Percentiles rank a stretch among this genome's conserved stretches.
Evolutionary conservation across 805 yeast genomes (phyloP).

Genomic region (Ogataea ramenticola): DNA sequence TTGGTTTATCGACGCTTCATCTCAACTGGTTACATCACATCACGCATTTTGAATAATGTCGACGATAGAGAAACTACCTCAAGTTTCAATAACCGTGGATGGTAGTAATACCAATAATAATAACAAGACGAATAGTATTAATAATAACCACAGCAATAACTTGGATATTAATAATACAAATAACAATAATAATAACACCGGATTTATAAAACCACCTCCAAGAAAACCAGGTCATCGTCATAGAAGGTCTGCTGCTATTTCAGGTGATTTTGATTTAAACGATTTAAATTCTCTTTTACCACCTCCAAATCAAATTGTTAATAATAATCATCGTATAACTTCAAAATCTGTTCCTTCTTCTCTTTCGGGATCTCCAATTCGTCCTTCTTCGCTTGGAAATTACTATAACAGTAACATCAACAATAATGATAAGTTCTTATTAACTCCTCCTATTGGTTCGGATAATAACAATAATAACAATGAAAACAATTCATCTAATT

Average conservation of each 20-base stretch:
- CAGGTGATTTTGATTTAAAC: constrained; percentile 67
- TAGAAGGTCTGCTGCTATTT: constrained; percentile 79
- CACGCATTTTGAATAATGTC: neutral
- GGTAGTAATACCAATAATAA: no score
- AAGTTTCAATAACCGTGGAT: neutral
- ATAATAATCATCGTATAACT: neutral
- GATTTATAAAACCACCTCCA: constrained; percentile 9
- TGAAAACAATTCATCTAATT: neutral
- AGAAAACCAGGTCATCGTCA: constrained; percentile 61
- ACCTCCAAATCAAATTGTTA: constrained; percentile 6
- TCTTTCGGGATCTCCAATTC: constrained; percentile 16
- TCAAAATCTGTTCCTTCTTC: constrained; percentile 20
- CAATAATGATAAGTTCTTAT: neutral
- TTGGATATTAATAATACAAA: neutral
- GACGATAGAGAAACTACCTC: neutral
- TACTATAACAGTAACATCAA: neutral
- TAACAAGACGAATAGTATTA: no score
- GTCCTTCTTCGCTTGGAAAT: constrained; percentile 1
- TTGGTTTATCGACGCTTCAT: no score
- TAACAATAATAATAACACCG: neutral
- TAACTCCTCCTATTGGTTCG: neutral
- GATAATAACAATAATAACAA: neutral
- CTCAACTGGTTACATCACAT: no score
- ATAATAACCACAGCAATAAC: neutral
- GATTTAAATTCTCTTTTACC: constrained; percentile 17